phyloP scores from a whole-genome alignment of 2,329 filamentous ascomycete genomes.

The Cytospora mali region DNA sequence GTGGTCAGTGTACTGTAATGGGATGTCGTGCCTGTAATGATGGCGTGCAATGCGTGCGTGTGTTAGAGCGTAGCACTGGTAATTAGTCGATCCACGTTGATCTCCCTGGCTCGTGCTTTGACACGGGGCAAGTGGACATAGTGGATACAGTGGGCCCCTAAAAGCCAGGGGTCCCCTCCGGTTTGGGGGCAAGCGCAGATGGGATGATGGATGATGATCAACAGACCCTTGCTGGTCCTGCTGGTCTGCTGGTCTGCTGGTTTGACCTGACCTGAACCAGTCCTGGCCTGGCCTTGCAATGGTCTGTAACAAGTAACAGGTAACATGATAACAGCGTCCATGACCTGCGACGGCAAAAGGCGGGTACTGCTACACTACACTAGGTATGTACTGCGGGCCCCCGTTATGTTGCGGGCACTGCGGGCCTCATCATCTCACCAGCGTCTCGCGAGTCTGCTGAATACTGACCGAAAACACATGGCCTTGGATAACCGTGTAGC shows the following conservation, averaged over 20 bases:
- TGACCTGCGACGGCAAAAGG: background rate
- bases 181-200: too few relatives aligned
- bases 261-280: too few relatives aligned
- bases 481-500: too few relatives aligned
- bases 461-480: background rate
- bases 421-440: conserved; percentile 2
- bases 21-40: background rate
- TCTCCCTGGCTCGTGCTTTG: conserved; percentile 1
- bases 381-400: background rate
- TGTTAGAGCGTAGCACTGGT: background rate
- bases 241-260: too few relatives aligned
- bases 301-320: background rate
- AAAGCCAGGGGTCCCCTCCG: background rate
- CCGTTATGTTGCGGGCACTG: background rate
- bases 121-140: background rate
- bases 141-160: background rate
- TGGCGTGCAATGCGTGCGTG: background rate
- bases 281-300: background rate
- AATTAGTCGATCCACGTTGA: conserved; percentile 1
- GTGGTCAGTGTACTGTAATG: background rate
- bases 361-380: background rate
- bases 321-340: background rate
- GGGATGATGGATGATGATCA: background rate
- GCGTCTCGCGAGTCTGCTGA: background rate
- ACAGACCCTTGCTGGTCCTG: background rate